Evolutionary conservation across 2,329 filamentous ascomycete species (phyloP).

Genomic region (Colletotrichum caudatum): DNA sequence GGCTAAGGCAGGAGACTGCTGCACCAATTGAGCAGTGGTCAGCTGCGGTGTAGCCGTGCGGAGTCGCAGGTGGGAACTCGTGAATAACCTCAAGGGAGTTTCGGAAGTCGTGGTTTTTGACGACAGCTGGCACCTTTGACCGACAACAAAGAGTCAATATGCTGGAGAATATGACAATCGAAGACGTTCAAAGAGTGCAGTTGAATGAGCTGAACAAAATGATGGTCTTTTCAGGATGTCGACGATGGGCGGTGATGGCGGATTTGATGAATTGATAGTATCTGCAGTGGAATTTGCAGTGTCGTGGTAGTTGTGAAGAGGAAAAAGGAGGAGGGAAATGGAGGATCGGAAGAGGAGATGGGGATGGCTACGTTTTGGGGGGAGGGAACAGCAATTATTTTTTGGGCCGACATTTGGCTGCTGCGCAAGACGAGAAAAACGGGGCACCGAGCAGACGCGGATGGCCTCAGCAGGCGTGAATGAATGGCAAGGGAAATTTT

Average conservation of each 20-base stretch:
- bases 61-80: constrained; percentile 39
- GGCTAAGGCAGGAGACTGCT: constrained; percentile 35
- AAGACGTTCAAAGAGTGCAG: constrained; percentile 47
- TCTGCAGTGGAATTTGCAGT: constrained; percentile 52
- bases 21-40: constrained; percentile 38
- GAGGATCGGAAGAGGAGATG: constrained; percentile 52
- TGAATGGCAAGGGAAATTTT: constrained; percentile 52
- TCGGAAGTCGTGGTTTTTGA: constrained; percentile 33
- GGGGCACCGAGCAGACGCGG: constrained; percentile 54
- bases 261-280: constrained; percentile 55
- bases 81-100: constrained; percentile 45
- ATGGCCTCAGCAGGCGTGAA: constrained; percentile 41
- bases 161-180: constrained; percentile 45
- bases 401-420: constrained; percentile 50
- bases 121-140: constrained; percentile 35
- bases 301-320: constrained; percentile 49
- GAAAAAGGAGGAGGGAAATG: constrained; percentile 46
- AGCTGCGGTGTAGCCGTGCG: constrained; percentile 41
- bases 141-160: constrained; percentile 43
- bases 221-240: constrained; percentile 52
- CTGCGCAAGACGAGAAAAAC: constrained; percentile 59
- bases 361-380: constrained; percentile 66
- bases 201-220: constrained; percentile 50
- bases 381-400: constrained; percentile 58
- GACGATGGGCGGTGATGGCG: constrained; percentile 45